Percentiles rank a stretch among this genome's conserved stretches.
Conservation (phyloP, 1,139 yeast genomes). For the Taphrina sp. region DNA sequence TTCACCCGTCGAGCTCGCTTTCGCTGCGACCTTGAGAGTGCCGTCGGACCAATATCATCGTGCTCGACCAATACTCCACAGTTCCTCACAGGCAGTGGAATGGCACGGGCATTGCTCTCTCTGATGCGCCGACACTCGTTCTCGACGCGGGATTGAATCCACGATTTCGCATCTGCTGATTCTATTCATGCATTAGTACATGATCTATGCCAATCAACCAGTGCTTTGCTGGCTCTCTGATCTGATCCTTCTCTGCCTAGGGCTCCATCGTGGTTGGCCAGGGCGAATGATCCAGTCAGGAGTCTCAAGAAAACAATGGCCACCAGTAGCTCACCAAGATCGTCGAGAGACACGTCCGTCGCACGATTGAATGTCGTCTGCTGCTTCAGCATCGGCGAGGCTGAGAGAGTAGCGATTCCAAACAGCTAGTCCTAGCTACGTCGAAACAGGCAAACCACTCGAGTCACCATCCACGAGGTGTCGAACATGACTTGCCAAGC, state of each 20-base stretch:
- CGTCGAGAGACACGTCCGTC: slow-evolving; percentile 2
- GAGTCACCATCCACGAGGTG: background rate
- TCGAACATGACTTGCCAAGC: background rate
- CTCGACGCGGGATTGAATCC: slow-evolving; percentile 10
- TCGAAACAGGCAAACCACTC: too few species aligned
- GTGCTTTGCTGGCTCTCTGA: background rate
- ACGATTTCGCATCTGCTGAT: slow-evolving; percentile 16
- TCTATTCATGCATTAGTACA: background rate
- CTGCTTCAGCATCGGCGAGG: slow-evolving; percentile 5
- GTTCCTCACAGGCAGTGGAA: slow-evolving; percentile 29
- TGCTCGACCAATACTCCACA: slow-evolving; percentile 26
- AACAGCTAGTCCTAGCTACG: too few species aligned
- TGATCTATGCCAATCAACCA: background rate
- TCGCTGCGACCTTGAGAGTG: background rate
- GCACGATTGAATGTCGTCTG: slow-evolving; percentile 14
- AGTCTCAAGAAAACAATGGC: too few species aligned
- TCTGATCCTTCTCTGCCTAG: too few species aligned
- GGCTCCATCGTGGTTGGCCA: too few species aligned
- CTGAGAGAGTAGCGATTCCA: too few species aligned
- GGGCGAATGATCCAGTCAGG: too few species aligned
- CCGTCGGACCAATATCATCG: slow-evolving; percentile 7
- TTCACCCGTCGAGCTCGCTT: slow-evolving; percentile 24
- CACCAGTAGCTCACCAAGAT: slow-evolving; percentile 1
- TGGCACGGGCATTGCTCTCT: slow-evolving; percentile 22
- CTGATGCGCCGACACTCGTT: slow-evolving; percentile 20